Evolutionary conservation across 768 basidiomycete species (phyloP).

Genomic region (Cyclocybe aegerita): DNA sequence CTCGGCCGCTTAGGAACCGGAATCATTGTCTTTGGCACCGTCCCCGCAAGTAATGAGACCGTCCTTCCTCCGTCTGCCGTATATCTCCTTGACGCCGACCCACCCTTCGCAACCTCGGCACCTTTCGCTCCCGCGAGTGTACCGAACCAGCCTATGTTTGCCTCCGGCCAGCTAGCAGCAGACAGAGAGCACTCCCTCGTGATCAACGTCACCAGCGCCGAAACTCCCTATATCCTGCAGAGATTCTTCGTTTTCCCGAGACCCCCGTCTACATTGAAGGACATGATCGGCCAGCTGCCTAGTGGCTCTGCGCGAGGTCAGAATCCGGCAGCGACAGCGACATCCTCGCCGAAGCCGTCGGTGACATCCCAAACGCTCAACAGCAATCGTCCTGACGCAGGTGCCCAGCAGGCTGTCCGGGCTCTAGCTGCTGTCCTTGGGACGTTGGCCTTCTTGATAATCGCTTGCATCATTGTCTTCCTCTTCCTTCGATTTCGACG

Average conservation of each 20-base stretch:
- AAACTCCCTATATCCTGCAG: slow-evolving; percentile 39
- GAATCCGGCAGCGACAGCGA: slow-evolving; percentile 6
- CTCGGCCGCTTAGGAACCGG: slow-evolving; percentile 34
- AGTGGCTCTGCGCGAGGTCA: slow-evolving; percentile 6
- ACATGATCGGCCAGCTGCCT: slow-evolving; percentile 11
- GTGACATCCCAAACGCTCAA: not conserved
- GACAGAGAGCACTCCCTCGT: slow-evolving; percentile 32
- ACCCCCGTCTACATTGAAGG: slow-evolving; percentile 3
- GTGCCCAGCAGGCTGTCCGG: slow-evolving; percentile 14
- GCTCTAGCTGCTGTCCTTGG: slow-evolving; percentile 27
- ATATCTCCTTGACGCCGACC: slow-evolving; percentile 35
- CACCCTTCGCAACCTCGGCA: slow-evolving; percentile 32
- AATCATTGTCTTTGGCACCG: slow-evolving; percentile 44
- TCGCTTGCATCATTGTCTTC: slow-evolving; percentile 8
- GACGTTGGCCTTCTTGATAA: slow-evolving; percentile 17
- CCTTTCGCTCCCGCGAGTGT: slow-evolving; percentile 32
- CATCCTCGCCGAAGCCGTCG: not conserved
- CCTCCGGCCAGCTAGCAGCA: slow-evolving; percentile 23
- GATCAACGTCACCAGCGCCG: slow-evolving; percentile 35
- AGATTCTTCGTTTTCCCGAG: slow-evolving; percentile 36
- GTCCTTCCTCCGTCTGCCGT: slow-evolving; percentile 35
- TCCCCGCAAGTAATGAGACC: slow-evolving; percentile 37
- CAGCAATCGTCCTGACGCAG: not conserved
- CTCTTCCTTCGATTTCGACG: slow-evolving; percentile 8
- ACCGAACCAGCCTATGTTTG: slow-evolving; percentile 43